Evolutionary conservation across 192 early-diverging fungal genomes (phyloP), one percentile per base, ranked within the genome.

Genomic region (Backusella westeae): DNA sequence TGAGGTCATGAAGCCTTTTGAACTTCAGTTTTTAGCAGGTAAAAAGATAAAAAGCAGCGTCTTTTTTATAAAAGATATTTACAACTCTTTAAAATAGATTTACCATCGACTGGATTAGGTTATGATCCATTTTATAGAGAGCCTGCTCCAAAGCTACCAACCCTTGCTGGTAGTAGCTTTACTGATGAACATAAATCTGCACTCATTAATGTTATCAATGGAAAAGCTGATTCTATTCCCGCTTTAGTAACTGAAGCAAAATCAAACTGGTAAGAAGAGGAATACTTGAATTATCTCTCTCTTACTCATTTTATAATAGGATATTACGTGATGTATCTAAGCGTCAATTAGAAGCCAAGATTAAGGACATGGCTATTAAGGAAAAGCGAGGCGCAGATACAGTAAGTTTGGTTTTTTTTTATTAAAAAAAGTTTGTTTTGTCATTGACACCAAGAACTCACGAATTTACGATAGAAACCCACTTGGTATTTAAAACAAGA

Each of bases 351-450:
- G 81, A 82, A 74, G 59, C 77, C 4, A 78, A 67, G 41, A 82
- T 82, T 21, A 78, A 76, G 44, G 36, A 73, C 38, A 76, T 82
- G 21, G 81, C 81, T 32, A 49, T 78, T 21, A 82, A 82, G 34
- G 81, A 82, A 74, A 82, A 82, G 41, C 77, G 81, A 34, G 81
- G 81, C 6, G 23, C 56, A 26, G 81, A 82, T 70, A 75, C 72
- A 9, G 81, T 82, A 78, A 75, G 75, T 38, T 26, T 19, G 10
- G 15, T 53, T 53, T 32, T n/a, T n/a, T n/a, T 14, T 39, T 38
- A 39, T 56, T 53, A 19, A 23, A 36, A 53, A 21, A 29, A 17
- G 14, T 15, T 26, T 36, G 63, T 35, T 53, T 32, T n/a, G 19
- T 69, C n/a, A 69, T 19, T 32, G n/a, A 29, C 46, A 19, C 17